Evolutionary conservation across 1,139 yeast genomes (phyloP).

Genomic region (Geotrichum citri-aurantii): DNA sequence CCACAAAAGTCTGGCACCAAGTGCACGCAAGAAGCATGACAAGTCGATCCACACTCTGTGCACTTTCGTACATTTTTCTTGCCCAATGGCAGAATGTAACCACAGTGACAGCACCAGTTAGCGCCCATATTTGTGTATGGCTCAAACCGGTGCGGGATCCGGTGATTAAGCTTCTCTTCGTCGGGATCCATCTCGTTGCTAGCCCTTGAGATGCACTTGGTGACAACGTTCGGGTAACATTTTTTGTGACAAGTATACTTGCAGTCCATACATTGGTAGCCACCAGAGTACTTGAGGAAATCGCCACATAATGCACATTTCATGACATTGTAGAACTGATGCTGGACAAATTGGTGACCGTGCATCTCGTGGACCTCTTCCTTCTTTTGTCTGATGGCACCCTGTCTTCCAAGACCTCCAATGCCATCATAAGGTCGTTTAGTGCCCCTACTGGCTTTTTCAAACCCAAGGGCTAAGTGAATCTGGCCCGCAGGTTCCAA

Average conservation of each 20-base stretch:
- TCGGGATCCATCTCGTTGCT: conserved; percentile 78
- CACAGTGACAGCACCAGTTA: conserved; percentile 99
- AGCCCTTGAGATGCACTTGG: conserved; percentile 90
- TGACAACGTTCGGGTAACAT: conserved; percentile 89
- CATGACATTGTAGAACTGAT: conserved; percentile 93
- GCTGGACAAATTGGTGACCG: conserved; percentile 95
- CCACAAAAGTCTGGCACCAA: conserved; percentile 98
- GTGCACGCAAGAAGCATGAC: conserved; percentile 89
- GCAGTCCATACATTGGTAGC: conserved; percentile 95
- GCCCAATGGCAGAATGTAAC: conserved; percentile 92
- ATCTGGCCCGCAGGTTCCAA: conserved; percentile 94
- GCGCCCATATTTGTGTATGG: conserved; percentile 90
- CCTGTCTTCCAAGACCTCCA: conserved; percentile 91
- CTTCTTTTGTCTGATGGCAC: conserved; percentile 92
- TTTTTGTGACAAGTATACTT: conserved; percentile 89
- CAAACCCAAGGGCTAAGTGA: conserved; percentile 68
- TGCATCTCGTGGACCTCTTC: conserved; percentile 94
- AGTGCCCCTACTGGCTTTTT: conserved; percentile 52
- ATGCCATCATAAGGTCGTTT: conserved; percentile 44
- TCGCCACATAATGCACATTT: conserved; percentile 97
- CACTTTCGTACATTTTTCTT: conserved; percentile 91
- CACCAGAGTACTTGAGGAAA: conserved; percentile 78
- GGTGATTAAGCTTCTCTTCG: conserved; percentile 88
- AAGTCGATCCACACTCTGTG: conserved; percentile 90
- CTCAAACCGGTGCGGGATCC: conserved; percentile 94